Base-by-base conservation (phyloP, 1,284 basidiomycete species). In the Tetrapyrgos nigripes region DNA sequence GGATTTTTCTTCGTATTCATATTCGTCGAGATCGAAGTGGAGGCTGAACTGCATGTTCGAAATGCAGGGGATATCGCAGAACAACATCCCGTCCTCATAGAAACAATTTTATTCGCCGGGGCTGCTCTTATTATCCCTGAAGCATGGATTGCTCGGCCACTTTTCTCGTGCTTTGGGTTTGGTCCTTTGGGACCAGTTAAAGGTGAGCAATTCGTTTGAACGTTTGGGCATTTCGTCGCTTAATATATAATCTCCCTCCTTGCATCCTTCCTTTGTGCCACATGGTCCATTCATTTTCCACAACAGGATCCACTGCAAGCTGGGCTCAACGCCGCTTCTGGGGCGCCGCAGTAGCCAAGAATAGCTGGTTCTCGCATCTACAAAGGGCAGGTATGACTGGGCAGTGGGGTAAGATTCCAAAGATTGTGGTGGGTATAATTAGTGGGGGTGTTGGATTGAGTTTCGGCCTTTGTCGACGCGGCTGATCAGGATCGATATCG, bases 291-390 rank as follows among this genome's bases (percentile, higher is more conserved):
- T 14, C 35, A 14, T 45, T 19, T n/a, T 26, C 8, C 43, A 9
- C 31, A 21, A 5, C 53, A 73, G 70, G 70, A 1, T 62, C 68
- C 17, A 35, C 54, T 14, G 70, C 69, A 1, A 65, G 70, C 0
- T 71, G 68, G 70, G 55, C 65, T 10, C 70, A 73, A 55, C 50
- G 69, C 14, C 37, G 33, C 13, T 69, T 72, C 59, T 72, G 58
- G 47, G 69, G 70, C 21, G 62, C 53, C 10, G 58, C 52, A 0
- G 64, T 72, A 9, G 46, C 19, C 10, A 31, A 55, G 46, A 66
- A 65, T 11, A 67, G 64, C 33, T 72, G 69, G 71, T 73, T 73
- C 56, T 21, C 69, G 2, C 27, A n/a, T 11, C 55, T 73, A 13
- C 71, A 72, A 55, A 37, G 57, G 4, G 58, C 62, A 1, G 69